Evolutionary conservation across 768 basidiomycete genomes (phyloP).

Genomic region (Tylopilus plumbeoviolaceoides): DNA sequence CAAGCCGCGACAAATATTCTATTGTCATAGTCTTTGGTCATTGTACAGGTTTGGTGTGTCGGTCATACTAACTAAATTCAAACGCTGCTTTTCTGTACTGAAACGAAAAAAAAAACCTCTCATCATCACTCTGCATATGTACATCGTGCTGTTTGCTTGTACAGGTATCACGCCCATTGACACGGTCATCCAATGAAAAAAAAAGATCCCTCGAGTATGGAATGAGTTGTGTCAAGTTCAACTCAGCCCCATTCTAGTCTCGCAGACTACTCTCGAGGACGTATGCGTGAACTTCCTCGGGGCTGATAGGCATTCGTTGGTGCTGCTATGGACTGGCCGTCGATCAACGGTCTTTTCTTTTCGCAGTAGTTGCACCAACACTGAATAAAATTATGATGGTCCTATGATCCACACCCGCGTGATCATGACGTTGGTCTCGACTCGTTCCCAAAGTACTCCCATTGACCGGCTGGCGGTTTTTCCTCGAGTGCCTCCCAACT

Average conservation of each 20-base stretch:
- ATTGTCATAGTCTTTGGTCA: conserved; percentile 3
- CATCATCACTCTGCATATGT: conserved; percentile 4
- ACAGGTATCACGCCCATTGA: conserved; percentile 4
- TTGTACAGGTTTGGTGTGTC: conserved; percentile 12
- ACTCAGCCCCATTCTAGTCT: no score
- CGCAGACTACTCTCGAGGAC: neutral
- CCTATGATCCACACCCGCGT: neutral
- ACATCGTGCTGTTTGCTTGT: conserved; percentile 10
- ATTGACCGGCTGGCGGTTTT: conserved; percentile 77
- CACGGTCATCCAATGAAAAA: neutral
- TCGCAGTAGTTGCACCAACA: conserved; percentile 5
- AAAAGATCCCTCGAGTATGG: neutral
- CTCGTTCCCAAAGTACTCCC: conserved; percentile 73
- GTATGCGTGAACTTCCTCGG: neutral
- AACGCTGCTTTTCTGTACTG: conserved; percentile 11
- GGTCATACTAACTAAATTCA: conserved; percentile 10
- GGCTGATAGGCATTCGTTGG: neutral
- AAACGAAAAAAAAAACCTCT: conserved; percentile 7
- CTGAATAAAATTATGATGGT: neutral
- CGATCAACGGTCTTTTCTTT: neutral
- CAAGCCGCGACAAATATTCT: conserved; percentile 2
- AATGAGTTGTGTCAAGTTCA: neutral
- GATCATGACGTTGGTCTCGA: conserved; percentile 37
- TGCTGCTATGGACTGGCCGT: neutral
- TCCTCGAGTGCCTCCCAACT: conserved; percentile 91